Base-by-base conservation (phyloP, 2,329 filamentous ascomycete genomes). In the Cercospora janseana region DNA sequence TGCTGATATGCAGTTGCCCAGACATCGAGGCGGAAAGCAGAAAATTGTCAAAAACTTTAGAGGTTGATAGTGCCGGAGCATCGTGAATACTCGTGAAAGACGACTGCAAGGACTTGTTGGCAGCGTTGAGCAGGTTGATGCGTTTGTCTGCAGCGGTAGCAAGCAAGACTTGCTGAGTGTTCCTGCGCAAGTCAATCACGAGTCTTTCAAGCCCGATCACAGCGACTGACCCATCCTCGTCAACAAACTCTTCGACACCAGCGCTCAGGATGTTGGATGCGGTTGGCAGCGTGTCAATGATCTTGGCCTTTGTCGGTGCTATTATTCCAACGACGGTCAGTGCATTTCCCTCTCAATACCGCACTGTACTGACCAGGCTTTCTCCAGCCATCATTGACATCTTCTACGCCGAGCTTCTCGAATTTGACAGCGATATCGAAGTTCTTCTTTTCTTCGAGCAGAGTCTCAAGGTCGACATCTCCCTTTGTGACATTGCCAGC, bases 1-100 rank as follows among this genome's bases (percentile, higher is more conserved):
- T 65, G 53, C 76, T 76, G 1, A 82, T 65, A 23, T 75, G 61
- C 4, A 83, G 59, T 46, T 77, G 75, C 4, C 81, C 81, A 7
- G 80, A 82, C 80, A 83, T 83, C 35, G 75, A 79, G 13, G 76
- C 74, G 43, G 75, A 70, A n/a, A 82, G 62, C 10, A 80, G 56
- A 57, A 74, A 73, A 3, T 69, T 69, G n/a, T 69, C 57, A 4
- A 66, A 58, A 5, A 80, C 54, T 5, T 71, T 66, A 21, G 69
- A 63, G 44, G 74, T 70, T 15, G 79, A 81, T 8, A 84, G 65
- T 24, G 82, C 74, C 0, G 81, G 80, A 9, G 75, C 75, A 44
- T 78, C 75, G 49, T 75, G 71, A 13, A 76, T 63, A 21, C 62
- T 58, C n/a, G 65, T 60, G 43, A 69, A 65, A 7, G 74, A 72